Percentiles rank a stretch among this genome's conserved stretches.
Evolutionary conservation across 495 filamentous ascomycete genomes (phyloP).

Genomic region (Aspergillus olivimuriae): DNA sequence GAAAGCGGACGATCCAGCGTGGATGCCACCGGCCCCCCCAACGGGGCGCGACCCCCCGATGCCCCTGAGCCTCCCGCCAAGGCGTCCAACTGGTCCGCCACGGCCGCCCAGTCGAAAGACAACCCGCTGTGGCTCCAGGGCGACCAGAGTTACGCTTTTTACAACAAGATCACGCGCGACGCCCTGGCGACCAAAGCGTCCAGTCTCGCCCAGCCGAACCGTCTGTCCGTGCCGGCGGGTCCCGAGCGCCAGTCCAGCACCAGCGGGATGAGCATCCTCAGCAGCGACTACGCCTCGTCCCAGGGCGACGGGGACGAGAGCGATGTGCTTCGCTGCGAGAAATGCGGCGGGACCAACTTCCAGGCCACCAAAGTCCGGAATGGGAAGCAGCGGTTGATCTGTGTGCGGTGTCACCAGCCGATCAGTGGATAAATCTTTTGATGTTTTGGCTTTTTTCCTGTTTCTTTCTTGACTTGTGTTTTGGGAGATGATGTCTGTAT

Average conservation of each 20-base stretch:
- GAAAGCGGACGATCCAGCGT: conserved; percentile 20
- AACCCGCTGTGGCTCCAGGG: conserved; percentile 47
- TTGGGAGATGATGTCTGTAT: background rate
- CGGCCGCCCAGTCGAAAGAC: conserved; percentile 21
- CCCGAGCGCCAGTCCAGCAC: conserved; percentile 18
- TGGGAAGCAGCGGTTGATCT: conserved; percentile 46
- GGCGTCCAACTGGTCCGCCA: too few relatives aligned
- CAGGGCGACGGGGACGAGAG: conserved; percentile 30
- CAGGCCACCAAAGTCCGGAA: conserved; percentile 39
- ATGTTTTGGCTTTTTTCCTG: conserved; percentile 9
- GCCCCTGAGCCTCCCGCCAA: conserved; percentile 3
- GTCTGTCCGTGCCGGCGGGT: conserved; percentile 9
- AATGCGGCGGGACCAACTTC: conserved; percentile 47
- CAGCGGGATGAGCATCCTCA: conserved; percentile 36
- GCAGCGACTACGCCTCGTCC: conserved; percentile 39
- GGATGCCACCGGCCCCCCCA: conserved; percentile 5
- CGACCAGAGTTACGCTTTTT: conserved; percentile 48
- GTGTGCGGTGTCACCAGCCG: conserved; percentile 40
- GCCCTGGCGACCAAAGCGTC: conserved; percentile 30
- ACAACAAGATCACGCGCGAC: conserved; percentile 43
- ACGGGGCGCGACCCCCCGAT: conserved; percentile 4
- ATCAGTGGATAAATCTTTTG: conserved; percentile 8
- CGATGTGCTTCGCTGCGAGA: conserved; percentile 42
- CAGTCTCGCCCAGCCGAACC: conserved; percentile 24
- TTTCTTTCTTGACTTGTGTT: conserved; percentile 2